Percentiles rank a stretch among this genome's conserved stretches.
phyloP scores from a whole-genome alignment of 1,139 yeast genomes.

The Suhomyces panamericanus region DNA sequence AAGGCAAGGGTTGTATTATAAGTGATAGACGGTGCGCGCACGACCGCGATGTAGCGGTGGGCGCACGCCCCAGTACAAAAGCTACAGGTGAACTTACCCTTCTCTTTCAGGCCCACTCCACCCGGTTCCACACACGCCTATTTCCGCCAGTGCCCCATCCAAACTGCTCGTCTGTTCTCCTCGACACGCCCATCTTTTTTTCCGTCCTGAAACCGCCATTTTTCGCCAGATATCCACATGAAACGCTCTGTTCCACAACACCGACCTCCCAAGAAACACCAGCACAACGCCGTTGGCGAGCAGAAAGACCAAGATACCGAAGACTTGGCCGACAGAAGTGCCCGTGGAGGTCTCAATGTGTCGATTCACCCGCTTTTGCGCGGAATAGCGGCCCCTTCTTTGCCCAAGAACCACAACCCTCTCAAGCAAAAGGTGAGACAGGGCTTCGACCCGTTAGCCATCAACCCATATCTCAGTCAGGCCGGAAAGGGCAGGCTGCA shows the following conservation, averaged over 20 bases:
- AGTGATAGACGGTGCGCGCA: neutral
- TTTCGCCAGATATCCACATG: neutral
- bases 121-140: too few relatives aligned
- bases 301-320: neutral
- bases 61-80: too few relatives aligned
- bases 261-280: neutral
- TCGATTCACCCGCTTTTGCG: conserved; percentile 60
- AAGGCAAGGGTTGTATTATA: conserved; percentile 1
- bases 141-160: too few relatives aligned
- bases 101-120: too few relatives aligned
- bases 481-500: conserved; percentile 20
- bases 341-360: conserved; percentile 46
- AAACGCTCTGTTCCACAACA: neutral
- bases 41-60: neutral
- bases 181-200: neutral
- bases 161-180: too few relatives aligned
- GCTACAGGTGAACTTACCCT: too few relatives aligned
- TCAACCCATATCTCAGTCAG: conserved; percentile 66
- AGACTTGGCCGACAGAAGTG: neutral
- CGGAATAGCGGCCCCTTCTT: conserved; percentile 25
- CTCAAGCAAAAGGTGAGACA: conserved; percentile 30
- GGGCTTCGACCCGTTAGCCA: conserved; percentile 39
- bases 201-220: neutral
- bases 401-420: conserved; percentile 32
- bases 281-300: neutral